Percentiles rank a stretch among this genome's conserved stretches.
Conservation (phyloP, 2,329 filamentous ascomycete species). For the Talaromyces marneffei region DNA sequence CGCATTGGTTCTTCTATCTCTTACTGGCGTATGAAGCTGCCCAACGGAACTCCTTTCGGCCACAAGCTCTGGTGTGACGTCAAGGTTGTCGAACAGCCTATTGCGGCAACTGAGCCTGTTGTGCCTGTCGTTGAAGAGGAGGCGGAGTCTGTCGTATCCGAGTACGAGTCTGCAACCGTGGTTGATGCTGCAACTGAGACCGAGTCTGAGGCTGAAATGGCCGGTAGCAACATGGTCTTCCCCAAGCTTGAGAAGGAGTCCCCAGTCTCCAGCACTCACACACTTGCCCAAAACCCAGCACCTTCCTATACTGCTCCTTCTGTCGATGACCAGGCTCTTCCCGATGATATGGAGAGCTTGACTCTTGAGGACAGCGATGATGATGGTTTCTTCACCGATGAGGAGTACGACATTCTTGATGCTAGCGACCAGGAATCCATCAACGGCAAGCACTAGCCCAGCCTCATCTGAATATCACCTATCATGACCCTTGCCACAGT, state of each 20-base stretch:
- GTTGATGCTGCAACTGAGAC: slow-evolving; percentile 27
- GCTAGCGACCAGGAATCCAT: slow-evolving; percentile 83
- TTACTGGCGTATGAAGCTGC: slow-evolving; percentile 89
- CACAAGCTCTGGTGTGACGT: slow-evolving; percentile 95
- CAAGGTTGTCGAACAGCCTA: slow-evolving; percentile 46
- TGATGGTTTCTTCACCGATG: slow-evolving; percentile 88
- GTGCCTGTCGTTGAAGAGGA: slow-evolving; percentile 16
- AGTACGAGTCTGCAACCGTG: not conserved
- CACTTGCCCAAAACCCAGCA: slow-evolving; percentile 38
- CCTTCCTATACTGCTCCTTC: slow-evolving; percentile 30
- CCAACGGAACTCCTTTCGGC: slow-evolving; percentile 76
- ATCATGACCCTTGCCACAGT: not conserved
- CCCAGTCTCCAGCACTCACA: slow-evolving; percentile 69
- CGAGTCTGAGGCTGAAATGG: slow-evolving; percentile 17
- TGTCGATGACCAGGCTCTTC: slow-evolving; percentile 47
- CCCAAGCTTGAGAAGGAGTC: slow-evolving; percentile 94
- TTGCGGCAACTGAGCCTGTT: slow-evolving; percentile 1
- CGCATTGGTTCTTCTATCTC: slow-evolving; percentile 78
- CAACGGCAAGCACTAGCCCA: slow-evolving; percentile 26
- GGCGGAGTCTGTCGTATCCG: slow-evolving; percentile 19
- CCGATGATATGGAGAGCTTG: slow-evolving; percentile 39
- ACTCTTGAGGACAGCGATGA: slow-evolving; percentile 39
- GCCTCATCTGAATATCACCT: not conserved
- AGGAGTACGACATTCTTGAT: slow-evolving; percentile 96
- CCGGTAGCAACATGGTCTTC: slow-evolving; percentile 80